These are phyloP conservation scores for Aspergillus ruber DNA, from an alignment of 2,329 filamentous ascomycete genomes.

Conservation along the genomic window DNA sequence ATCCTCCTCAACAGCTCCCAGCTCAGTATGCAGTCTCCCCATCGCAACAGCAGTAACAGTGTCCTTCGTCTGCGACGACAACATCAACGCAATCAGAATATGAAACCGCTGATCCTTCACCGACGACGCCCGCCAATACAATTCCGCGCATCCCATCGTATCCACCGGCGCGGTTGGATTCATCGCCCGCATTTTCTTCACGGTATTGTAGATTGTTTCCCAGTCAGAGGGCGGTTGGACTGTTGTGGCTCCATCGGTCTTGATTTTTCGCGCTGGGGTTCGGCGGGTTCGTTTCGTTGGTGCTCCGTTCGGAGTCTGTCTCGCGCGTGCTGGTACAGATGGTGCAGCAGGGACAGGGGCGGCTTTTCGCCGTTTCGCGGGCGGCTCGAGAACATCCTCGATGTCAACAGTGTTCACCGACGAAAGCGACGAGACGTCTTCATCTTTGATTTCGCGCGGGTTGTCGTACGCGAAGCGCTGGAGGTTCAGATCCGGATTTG, in stretches of 20 bases:
- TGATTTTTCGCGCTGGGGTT: constrained; percentile 35
- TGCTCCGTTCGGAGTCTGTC: constrained; percentile 19
- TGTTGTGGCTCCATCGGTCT: constrained; percentile 28
- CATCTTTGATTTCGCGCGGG: constrained; percentile 8
- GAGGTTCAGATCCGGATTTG: constrained; percentile 15
- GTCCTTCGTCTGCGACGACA: constrained; percentile 89
- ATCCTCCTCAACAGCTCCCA: constrained; percentile 37
- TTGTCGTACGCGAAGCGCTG: constrained; percentile 22
- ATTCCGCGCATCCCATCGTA: constrained; percentile 81
- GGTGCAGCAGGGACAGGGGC: not conserved
- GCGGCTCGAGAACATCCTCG: constrained; percentile 47
- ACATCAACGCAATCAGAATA: constrained; percentile 80
- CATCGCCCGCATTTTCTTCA: constrained; percentile 69
- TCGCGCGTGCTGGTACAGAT: too few relatives aligned
- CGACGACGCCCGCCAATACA: constrained; percentile 38
- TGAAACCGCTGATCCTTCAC: constrained; percentile 67
- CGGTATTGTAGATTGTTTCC: constrained; percentile 71
- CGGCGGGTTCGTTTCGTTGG: constrained; percentile 28
- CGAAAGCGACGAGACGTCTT: constrained; percentile 30
- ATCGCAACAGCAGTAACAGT: constrained; percentile 82
- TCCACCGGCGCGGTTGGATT: constrained; percentile 74
- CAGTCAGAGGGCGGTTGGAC: constrained; percentile 67
- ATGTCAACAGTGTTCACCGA: constrained; percentile 46
- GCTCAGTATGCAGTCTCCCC: constrained; percentile 66
- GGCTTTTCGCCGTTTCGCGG: constrained; percentile 44